These are phyloP conservation scores for Pichia nakasei DNA, from an alignment of 805 yeast species.

Conservation along the genomic window DNA sequence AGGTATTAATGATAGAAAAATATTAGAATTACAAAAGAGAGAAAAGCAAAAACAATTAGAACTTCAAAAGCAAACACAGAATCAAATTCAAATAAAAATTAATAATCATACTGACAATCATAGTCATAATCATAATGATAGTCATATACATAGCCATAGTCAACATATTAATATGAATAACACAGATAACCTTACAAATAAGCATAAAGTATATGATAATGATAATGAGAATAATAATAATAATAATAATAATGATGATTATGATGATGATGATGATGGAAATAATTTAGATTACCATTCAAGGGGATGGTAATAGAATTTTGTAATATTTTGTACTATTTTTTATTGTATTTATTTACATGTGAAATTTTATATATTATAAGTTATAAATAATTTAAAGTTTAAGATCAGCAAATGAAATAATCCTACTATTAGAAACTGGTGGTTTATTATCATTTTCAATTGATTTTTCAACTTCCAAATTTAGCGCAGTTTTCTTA, in stretches of 20 bases:
- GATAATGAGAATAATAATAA: constrained; percentile 24
- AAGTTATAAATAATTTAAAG: constrained; percentile 1
- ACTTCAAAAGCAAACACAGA: not conserved
- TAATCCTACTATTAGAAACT: constrained; percentile 14
- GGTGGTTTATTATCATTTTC: constrained; percentile 1
- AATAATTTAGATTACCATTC: constrained; percentile 32
- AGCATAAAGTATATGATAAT: constrained; percentile 9
- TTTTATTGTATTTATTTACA: no score
- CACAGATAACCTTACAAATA: not conserved
- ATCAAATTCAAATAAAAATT: not conserved
- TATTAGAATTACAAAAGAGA: not conserved
- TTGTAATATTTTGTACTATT: constrained; percentile 4
- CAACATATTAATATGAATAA: not conserved
- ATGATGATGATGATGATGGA: constrained; percentile 22
- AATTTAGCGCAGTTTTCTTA: constrained; percentile 17
- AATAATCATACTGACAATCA: not conserved
- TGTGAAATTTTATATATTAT: no score
- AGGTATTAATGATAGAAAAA: constrained; percentile 8
- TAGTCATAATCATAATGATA: not conserved
- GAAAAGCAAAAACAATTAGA: constrained; percentile 5
- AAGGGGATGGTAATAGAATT: constrained; percentile 29
- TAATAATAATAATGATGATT: constrained; percentile 23
- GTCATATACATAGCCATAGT: not conserved
- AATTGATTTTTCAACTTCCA: constrained; percentile 15
- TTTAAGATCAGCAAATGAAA: constrained; percentile 20